Evolutionary conservation across 345 rosid species (phyloP).

Genomic region (Acer yangbiense): DNA sequence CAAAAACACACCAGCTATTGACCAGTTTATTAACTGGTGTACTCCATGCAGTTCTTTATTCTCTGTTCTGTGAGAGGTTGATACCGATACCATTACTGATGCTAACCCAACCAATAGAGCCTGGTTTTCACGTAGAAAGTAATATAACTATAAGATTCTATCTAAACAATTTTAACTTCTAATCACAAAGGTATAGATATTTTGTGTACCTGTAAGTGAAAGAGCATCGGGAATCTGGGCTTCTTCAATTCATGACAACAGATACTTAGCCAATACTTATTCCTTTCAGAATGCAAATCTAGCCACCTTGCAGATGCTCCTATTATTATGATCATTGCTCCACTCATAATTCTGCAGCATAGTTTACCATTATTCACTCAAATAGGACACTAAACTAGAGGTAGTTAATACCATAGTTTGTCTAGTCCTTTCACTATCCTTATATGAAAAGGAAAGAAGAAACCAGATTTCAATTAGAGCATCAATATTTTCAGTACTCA

Average conservation of each 20-base stretch:
- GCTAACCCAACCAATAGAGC: constrained; percentile 76
- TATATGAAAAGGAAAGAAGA: background rate
- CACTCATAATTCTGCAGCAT: constrained; percentile 68
- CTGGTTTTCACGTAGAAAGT: constrained; percentile 43
- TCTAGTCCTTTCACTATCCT: background rate
- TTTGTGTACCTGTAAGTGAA: constrained; percentile 63
- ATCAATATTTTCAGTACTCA: background rate
- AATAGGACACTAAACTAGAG: constrained; percentile 17
- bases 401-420: constrained; percentile 13
- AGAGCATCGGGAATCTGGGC: constrained; percentile 56
- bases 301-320: constrained; percentile 84
- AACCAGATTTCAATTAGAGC: constrained; percentile 5
- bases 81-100: constrained; percentile 72
- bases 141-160: constrained; percentile 1
- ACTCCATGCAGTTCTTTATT: constrained; percentile 74
- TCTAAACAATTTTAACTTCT: background rate
- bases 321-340: constrained; percentile 60
- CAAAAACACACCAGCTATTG: constrained; percentile 60
- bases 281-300: constrained; percentile 61
- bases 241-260: constrained; percentile 49
- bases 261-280: constrained; percentile 69
- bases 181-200: constrained; percentile 19
- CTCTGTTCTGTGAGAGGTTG: constrained; percentile 85
- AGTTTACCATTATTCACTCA: constrained; percentile 25
- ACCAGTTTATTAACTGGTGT: constrained; percentile 90